Conservation (phyloP, 192 early-diverging fungal species). For the Chytriomyces sp. region DNA sequence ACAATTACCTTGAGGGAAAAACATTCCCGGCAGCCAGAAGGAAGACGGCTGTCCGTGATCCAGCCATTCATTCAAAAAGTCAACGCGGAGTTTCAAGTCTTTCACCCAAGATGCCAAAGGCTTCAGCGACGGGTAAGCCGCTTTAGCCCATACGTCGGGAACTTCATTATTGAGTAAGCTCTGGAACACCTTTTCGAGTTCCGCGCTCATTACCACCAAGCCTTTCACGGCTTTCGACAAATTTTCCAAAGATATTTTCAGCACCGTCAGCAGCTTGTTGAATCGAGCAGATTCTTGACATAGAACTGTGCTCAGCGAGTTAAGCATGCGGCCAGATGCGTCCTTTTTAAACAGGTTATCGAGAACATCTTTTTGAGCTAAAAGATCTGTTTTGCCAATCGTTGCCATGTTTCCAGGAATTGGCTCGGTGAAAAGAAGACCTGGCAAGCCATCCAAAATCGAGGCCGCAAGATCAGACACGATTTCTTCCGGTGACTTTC, state of each 20-base stretch:
- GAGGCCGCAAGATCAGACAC: slow-evolving; percentile 52
- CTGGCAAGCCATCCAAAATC: slow-evolving; percentile 60
- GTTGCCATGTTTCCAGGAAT: slow-evolving; percentile 8
- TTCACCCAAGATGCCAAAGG: slow-evolving; percentile 63
- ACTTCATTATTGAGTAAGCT: slow-evolving; percentile 67
- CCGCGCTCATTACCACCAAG: slow-evolving; percentile 65
- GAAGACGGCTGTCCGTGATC: slow-evolving; percentile 57
- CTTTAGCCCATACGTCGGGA: slow-evolving; percentile 56
- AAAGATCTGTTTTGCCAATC: slow-evolving; percentile 37
- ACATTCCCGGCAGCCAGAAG: slow-evolving; percentile 70
- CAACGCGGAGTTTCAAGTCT: slow-evolving; percentile 58
- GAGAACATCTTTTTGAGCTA: slow-evolving; percentile 31
- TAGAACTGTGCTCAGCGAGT: slow-evolving; percentile 63
- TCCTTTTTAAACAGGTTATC: slow-evolving; percentile 60
- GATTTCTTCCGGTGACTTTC: slow-evolving; percentile 57
- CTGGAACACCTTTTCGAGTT: slow-evolving; percentile 61
- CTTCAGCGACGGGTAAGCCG: slow-evolving; percentile 64
- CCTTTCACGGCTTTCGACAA: slow-evolving; percentile 69
- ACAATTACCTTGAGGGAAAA: slow-evolving; percentile 65
- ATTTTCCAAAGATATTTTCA: slow-evolving; percentile 55
- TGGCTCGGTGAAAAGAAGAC: slow-evolving; percentile 50
- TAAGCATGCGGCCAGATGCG: slow-evolving; percentile 60
- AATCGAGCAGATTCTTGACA: slow-evolving; percentile 60
- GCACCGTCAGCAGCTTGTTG: slow-evolving; percentile 58
- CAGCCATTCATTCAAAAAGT: slow-evolving; percentile 54